Conservation (phyloP, 1,139 yeast genomes). For the Kurtzmaniella quercitrusa region DNA sequence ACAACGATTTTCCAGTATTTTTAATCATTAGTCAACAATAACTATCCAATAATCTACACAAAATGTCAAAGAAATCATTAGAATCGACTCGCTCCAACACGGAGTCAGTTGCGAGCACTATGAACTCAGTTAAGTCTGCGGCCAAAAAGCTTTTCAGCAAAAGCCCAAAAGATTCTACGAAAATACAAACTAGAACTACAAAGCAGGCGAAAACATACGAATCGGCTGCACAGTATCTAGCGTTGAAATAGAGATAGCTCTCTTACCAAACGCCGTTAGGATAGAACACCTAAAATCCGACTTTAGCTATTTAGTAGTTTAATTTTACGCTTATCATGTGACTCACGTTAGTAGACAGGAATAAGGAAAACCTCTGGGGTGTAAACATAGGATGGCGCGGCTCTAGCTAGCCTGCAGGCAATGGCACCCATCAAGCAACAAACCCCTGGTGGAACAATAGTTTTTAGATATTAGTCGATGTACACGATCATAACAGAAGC, state of each 20-base stretch:
- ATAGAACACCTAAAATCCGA: no score
- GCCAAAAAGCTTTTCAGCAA: background rate
- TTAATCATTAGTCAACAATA: background rate
- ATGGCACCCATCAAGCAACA: background rate
- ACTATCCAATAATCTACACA: background rate
- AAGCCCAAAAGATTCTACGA: background rate
- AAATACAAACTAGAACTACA: background rate
- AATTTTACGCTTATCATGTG: background rate
- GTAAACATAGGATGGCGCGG: background rate
- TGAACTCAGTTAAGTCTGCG: background rate
- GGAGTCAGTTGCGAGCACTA: background rate
- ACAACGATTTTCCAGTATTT: no score
- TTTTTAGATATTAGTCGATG: background rate
- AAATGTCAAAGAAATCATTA: constrained; percentile 3
- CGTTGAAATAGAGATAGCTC: background rate
- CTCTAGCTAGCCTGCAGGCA: background rate
- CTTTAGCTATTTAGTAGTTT: background rate
- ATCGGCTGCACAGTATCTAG: background rate
- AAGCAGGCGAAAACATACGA: background rate
- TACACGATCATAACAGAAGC: background rate
- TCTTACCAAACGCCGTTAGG: background rate
- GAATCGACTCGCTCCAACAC: constrained; percentile 1
- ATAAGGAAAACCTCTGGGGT: background rate
- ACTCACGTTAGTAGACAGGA: background rate
- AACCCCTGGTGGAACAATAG: background rate